A percentile compares a stretch with the other conserved stretches of the same genome.
phyloP scores from a whole-genome alignment of 805 yeast species.

The Pichia cabralensis region DNA sequence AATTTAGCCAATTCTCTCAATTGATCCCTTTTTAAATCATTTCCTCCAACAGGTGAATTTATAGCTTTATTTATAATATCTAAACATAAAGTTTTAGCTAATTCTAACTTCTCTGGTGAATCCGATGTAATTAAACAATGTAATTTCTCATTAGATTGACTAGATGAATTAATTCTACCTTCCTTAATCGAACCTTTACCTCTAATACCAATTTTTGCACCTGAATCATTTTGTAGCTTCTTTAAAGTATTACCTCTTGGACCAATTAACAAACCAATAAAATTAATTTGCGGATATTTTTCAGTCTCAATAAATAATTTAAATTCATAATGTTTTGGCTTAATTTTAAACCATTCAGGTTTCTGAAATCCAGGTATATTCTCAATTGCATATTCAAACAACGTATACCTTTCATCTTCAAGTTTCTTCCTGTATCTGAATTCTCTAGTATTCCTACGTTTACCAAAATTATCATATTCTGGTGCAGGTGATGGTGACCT shows the following conservation, averaged over 20 bases:
- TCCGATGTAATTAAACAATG: slow-evolving; percentile 87
- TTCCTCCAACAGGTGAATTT: slow-evolving; percentile 85
- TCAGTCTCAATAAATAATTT: slow-evolving; percentile 78
- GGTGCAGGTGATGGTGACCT: slow-evolving; percentile 91
- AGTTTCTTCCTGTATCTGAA: slow-evolving; percentile 47
- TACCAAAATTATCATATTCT: slow-evolving; percentile 72
- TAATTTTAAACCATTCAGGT: slow-evolving; percentile 59
- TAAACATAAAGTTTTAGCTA: slow-evolving; percentile 66
- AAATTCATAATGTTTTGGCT: slow-evolving; percentile 58
- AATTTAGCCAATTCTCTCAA: slow-evolving; percentile 84
- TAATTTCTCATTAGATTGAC: slow-evolving; percentile 60
- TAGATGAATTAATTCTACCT: slow-evolving; percentile 53
- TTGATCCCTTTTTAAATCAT: slow-evolving; percentile 84
- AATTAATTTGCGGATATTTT: slow-evolving; percentile 86
- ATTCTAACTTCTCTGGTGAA: slow-evolving; percentile 61
- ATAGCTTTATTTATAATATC: slow-evolving; percentile 76
- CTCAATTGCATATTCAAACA: slow-evolving; percentile 68
- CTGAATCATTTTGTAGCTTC: slow-evolving; percentile 71
- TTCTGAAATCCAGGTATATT: slow-evolving; percentile 69
- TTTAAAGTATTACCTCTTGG: slow-evolving; percentile 92
- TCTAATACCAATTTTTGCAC: slow-evolving; percentile 83
- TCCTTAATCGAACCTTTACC: slow-evolving; percentile 96
- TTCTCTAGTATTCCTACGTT: slow-evolving; percentile 78
- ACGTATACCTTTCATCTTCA: slow-evolving; percentile 69
- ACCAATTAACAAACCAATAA: slow-evolving; percentile 83